Evolutionary conservation across 106 monocot genomes (phyloP), one percentile per base, ranked within the genome.

Genomic region (Chionographis japonica): DNA sequence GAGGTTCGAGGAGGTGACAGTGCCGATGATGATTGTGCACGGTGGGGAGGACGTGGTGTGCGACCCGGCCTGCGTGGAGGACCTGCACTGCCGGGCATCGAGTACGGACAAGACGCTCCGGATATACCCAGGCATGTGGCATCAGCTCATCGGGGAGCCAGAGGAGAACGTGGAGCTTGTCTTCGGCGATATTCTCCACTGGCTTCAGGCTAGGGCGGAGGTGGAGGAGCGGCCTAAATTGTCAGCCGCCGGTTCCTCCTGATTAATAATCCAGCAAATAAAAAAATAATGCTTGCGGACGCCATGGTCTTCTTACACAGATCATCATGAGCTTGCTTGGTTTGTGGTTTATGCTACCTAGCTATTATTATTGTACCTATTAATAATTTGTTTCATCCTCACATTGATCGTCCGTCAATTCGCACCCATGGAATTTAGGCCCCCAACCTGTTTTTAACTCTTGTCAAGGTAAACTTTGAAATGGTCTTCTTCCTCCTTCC

Each of bases 111-210:
- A 95, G 78, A 95, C 91, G 18, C 60, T 95, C 15, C 64, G 61
- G 50, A 60, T 95, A 4, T 82, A 89, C 69, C 78, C 80, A 0
- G 91, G 86, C 27, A 88, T 95, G 91, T 92, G 91, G 95, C 95
- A 91, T 65, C 91, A 91, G 72, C 41, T 95, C 27, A 55, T 92
- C 54, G 95, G 95, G 13, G 95, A 95, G 80, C 73, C 86, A 11
- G 82, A 91, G 3, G 91, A 91, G 71, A 76, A 82, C 53, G 95
- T 95, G 14, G 88, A 95, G 61, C 72, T 78, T 13, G 86, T 95
- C 4, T 95, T 95, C 68, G 78, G 77, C 36, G 91, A 89, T 27
- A 74, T 89, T 6, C n/a, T 95, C 46, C 56, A 80, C 12, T 95
- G 95, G 95, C 75, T 95, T 16, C 81, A 19, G 52, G 42, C 60